Conservation (phyloP, 441 rosid species). For the Biscutella laevigata region DNA sequence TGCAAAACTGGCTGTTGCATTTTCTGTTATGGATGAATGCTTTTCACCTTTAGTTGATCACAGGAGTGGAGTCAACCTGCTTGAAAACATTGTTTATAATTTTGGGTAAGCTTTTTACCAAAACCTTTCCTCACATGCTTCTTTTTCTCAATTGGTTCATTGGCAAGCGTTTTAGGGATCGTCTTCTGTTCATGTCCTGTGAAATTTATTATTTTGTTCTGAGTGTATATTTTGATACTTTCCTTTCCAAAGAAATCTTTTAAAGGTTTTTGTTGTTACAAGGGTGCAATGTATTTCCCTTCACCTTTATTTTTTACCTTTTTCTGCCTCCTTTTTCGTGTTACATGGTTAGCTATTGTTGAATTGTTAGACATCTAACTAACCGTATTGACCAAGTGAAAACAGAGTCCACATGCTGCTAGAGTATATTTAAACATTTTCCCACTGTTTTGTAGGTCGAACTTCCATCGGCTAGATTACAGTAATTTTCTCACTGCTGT, state of each 20-base stretch:
- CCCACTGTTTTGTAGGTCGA: slow-evolving; percentile 50
- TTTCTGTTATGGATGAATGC: slow-evolving; percentile 86
- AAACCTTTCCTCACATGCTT: not conserved
- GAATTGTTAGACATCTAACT: not conserved
- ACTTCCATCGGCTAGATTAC: slow-evolving; percentile 66
- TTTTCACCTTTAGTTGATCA: slow-evolving; percentile 79
- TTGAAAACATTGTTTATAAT: slow-evolving; percentile 76
- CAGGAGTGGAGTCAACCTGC: slow-evolving; percentile 76
- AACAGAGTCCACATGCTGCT: not conserved
- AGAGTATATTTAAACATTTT: not conserved
- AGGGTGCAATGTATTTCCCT: not conserved
- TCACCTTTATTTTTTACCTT: not conserved
- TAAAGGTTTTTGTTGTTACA: not conserved
- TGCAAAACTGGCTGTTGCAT: slow-evolving; percentile 85
- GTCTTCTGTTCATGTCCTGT: not conserved
- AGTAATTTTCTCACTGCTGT: slow-evolving; percentile 65
- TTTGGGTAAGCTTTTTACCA: slow-evolving; percentile 50
- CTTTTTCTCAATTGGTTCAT: slow-evolving; percentile 3
- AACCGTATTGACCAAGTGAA: not conserved
- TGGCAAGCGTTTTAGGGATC: not conserved
- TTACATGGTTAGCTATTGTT: not conserved
- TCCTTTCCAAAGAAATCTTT: not conserved
- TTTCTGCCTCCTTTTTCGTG: not conserved
- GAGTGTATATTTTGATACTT: not conserved
- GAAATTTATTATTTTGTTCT: not conserved